Percentiles rank a stretch among this genome's conserved stretches.
These are phyloP conservation scores for Amanita molliuscula DNA, from an alignment of 768 basidiomycete species.

Conservation along the genomic window DNA sequence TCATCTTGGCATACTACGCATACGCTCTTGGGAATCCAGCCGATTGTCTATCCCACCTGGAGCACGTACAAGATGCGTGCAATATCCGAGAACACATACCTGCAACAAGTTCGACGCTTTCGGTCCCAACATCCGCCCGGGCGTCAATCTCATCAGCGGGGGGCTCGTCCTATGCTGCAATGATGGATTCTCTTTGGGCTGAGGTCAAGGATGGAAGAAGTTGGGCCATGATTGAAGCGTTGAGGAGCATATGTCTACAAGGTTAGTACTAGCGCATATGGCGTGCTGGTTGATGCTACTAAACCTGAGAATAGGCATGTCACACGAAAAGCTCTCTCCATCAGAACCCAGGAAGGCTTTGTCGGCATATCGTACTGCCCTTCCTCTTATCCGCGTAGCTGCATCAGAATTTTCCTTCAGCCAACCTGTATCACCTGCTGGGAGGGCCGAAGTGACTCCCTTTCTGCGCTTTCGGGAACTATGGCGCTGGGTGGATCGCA, in stretches of 20 bases:
- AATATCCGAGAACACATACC: constrained; percentile 48
- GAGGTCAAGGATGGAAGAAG: constrained; percentile 61
- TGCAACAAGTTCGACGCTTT: constrained; percentile 18
- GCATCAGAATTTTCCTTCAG: constrained; percentile 33
- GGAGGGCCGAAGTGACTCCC: constrained; percentile 35
- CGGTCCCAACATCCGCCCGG: constrained; percentile 18
- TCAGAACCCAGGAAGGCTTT: constrained; percentile 40
- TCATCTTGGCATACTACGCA: constrained; percentile 69
- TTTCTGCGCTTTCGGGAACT: constrained; percentile 71
- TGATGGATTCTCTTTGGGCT: constrained; percentile 27
- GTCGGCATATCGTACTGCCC: constrained; percentile 40
- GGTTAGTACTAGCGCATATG: constrained; percentile 32
- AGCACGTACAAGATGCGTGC: constrained; percentile 41
- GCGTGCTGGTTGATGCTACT: neutral
- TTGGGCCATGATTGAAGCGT: constrained; percentile 64
- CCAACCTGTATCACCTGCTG: constrained; percentile 13
- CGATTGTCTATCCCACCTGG: constrained; percentile 52
- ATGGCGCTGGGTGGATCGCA: constrained; percentile 77
- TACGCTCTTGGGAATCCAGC: constrained; percentile 63
- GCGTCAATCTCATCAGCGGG: constrained; percentile 38
- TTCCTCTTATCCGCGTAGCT: constrained; percentile 43
- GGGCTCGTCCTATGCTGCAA: constrained; percentile 29
- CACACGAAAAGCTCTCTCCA: constrained; percentile 49
- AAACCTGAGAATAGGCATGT: constrained; percentile 49
- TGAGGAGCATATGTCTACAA: constrained; percentile 71